These are phyloP conservation scores for Coemansia sp. DNA, from an alignment of 192 early-diverging fungal genomes.

Conservation along the genomic window DNA sequence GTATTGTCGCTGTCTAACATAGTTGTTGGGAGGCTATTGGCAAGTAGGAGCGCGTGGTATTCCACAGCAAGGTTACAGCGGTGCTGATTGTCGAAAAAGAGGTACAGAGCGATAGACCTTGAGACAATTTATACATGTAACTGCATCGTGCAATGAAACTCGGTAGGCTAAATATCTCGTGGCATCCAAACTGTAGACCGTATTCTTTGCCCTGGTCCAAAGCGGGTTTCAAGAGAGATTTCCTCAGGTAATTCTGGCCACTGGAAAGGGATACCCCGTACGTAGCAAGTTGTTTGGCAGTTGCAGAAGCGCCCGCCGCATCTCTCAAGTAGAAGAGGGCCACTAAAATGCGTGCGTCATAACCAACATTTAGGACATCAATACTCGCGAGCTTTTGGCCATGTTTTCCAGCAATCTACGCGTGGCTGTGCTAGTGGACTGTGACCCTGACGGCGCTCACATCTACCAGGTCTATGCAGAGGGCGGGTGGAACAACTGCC, in stretches of 20 bases:
- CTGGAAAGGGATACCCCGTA: slow-evolving; percentile 51
- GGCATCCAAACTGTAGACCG: slow-evolving; percentile 18
- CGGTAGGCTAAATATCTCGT: neutral
- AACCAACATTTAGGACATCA: slow-evolving; percentile 31
- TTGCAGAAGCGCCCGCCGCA: neutral
- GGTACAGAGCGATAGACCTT: slow-evolving; percentile 8
- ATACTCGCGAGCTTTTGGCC: slow-evolving; percentile 33
- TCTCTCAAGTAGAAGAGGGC: neutral
- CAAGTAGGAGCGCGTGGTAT: slow-evolving; percentile 17
- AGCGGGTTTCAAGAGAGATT: slow-evolving; percentile 30
- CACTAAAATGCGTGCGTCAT: neutral
- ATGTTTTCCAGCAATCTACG: neutral
- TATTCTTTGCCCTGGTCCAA: slow-evolving; percentile 35
- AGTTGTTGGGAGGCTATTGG: neutral
- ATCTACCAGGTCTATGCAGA: slow-evolving; percentile 46
- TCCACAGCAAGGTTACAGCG: neutral
- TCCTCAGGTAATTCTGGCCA: slow-evolving; percentile 23
- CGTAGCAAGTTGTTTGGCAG: neutral
- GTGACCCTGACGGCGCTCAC: slow-evolving; percentile 45
- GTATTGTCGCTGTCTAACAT: neutral
- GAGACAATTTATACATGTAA: neutral
- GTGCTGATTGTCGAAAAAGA: slow-evolving; percentile 43
- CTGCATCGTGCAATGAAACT: neutral
- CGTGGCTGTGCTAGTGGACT: slow-evolving; percentile 33
- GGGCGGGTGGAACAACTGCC: slow-evolving; percentile 12